phyloP scores from a whole-genome alignment of 2,329 filamentous ascomycete genomes.

The Chrysosporium keratinophilum region DNA sequence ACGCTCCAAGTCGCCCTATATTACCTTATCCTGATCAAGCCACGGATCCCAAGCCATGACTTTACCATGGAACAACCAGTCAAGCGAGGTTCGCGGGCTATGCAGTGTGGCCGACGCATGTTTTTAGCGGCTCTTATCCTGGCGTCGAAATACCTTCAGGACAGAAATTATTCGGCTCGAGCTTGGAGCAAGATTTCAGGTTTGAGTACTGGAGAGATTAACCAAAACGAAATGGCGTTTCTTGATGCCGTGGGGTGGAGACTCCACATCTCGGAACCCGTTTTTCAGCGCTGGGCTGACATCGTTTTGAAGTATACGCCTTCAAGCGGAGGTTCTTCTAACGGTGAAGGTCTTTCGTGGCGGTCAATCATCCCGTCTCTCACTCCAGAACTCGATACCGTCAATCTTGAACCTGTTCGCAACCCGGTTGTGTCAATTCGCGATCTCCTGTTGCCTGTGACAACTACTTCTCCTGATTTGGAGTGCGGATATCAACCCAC shows the following conservation, averaged over 20 bases:
- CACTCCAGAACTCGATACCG: slow-evolving; percentile 47
- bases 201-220: slow-evolving; percentile 86
- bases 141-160: slow-evolving; percentile 95
- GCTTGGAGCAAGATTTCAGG: slow-evolving; percentile 99
- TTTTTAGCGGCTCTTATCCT: slow-evolving; percentile 90
- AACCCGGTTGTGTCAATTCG: slow-evolving; percentile 15
- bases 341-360: slow-evolving; percentile 31
- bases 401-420: slow-evolving; percentile 31
- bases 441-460: slow-evolving; percentile 23
- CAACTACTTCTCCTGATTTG: slow-evolving; percentile 14
- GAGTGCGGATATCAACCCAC: slow-evolving; percentile 15
- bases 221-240: slow-evolving; percentile 91
- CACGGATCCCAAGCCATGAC: slow-evolving; percentile 70
- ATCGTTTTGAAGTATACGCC: slow-evolving; percentile 80
- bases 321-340: slow-evolving; percentile 34
- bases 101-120: slow-evolving; percentile 95
- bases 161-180: slow-evolving; percentile 92
- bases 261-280: slow-evolving; percentile 78
- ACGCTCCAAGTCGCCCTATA: slow-evolving; percentile 94
- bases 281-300: slow-evolving; percentile 89
- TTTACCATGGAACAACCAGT: slow-evolving; percentile 81
- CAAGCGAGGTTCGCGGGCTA: slow-evolving; percentile 59
- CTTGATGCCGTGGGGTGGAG: slow-evolving; percentile 85
- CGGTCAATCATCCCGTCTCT: slow-evolving; percentile 44
- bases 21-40: slow-evolving; percentile 88